Evolutionary conservation across 1,284 basidiomycete species (phyloP).

Genomic region (Ceratobasidium sp.): DNA sequence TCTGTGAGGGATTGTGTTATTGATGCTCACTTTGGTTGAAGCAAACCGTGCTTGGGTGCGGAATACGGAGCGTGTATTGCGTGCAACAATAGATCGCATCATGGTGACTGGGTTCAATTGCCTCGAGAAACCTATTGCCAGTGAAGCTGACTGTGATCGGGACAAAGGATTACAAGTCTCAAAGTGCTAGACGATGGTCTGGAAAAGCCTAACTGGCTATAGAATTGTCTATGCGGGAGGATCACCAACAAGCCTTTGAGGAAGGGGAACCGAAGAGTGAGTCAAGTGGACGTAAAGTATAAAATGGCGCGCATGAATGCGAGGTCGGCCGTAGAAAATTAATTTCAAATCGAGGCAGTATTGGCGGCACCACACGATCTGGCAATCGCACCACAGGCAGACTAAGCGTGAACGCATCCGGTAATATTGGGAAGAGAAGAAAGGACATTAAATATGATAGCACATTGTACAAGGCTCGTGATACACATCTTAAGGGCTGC

Average conservation of each 20-base stretch:
- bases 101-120: neutral
- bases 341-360: slow-evolving; percentile 20
- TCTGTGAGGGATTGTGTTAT: neutral
- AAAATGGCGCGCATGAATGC: neutral
- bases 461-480: slow-evolving; percentile 1
- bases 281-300: slow-evolving; percentile 6
- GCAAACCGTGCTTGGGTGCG: slow-evolving; percentile 34
- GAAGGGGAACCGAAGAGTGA: neutral
- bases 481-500: slow-evolving; percentile 1
- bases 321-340: slow-evolving; percentile 24
- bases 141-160: no score
- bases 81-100: slow-evolving; percentile 22
- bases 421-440: slow-evolving; percentile 7
- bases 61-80: slow-evolving; percentile 7
- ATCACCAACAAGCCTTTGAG: no score
- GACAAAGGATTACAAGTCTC: no score
- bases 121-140: neutral
- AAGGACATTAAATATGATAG: neutral
- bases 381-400: neutral
- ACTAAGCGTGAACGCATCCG: slow-evolving; percentile 11
- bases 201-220: no score
- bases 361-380: neutral
- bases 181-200: no score
- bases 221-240: no score
- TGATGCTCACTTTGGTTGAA: slow-evolving; percentile 42